phyloP scores from a whole-genome alignment of 441 rosid species.

The Macaranga tanarius region DNA sequence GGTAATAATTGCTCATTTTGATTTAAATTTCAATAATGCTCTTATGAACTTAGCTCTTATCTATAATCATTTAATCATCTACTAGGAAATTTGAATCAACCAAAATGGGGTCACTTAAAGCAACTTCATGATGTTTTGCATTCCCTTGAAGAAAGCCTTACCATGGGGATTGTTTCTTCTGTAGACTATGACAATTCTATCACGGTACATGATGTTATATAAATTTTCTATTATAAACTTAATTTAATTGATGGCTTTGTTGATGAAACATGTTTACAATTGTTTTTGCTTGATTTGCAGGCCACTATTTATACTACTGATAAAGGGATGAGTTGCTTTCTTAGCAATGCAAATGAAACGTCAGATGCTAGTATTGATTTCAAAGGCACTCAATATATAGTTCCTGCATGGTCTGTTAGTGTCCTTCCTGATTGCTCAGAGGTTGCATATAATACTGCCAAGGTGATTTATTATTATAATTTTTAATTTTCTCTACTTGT shows the following conservation, averaged over 20 bases:
- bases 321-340: slow-evolving; percentile 48
- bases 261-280: no score
- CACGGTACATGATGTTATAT: background rate
- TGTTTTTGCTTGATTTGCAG: slow-evolving; percentile 19
- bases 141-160: slow-evolving; percentile 11
- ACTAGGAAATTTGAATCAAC: slow-evolving; percentile 8
- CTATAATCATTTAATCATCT: no score
- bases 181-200: slow-evolving; percentile 1
- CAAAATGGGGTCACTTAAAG: slow-evolving; percentile 12
- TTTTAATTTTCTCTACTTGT: background rate
- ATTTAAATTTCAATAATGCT: background rate
- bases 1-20: slow-evolving; percentile 2
- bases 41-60: no score
- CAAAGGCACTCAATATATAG: slow-evolving; percentile 26
- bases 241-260: no score
- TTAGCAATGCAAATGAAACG: slow-evolving; percentile 41
- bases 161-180: background rate
- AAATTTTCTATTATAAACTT: no score
- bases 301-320: slow-evolving; percentile 43
- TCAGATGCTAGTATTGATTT: slow-evolving; percentile 37
- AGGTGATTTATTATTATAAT: slow-evolving; percentile 26
- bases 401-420: slow-evolving; percentile 71
- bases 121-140: slow-evolving; percentile 18
- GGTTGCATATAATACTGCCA: slow-evolving; percentile 52
- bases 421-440: slow-evolving; percentile 52